A percentile compares a stretch with the other conserved stretches of the same genome.
Evolutionary conservation across 345 rosid genomes (phyloP).

Genomic region (Arabis alpina): DNA sequence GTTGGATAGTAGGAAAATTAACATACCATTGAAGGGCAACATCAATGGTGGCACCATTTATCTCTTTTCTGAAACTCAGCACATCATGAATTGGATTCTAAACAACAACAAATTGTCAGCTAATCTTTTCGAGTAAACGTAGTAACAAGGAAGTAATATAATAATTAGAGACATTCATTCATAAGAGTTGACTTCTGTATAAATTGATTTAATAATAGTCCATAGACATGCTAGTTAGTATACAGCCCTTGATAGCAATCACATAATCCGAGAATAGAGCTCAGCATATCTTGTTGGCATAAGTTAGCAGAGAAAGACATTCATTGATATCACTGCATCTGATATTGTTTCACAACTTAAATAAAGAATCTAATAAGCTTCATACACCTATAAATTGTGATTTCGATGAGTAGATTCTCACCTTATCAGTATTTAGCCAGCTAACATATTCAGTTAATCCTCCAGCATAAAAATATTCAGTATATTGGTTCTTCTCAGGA

Average conservation of each 20-base stretch:
- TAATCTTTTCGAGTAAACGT: conserved; percentile 18
- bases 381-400: neutral
- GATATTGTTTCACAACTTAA: neutral
- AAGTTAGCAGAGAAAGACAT: neutral
- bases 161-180: neutral
- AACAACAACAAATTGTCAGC: conserved; percentile 51
- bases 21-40: conserved; percentile 93
- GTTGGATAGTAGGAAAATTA: conserved; percentile 13
- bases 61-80: conserved; percentile 70
- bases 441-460: conserved; percentile 91
- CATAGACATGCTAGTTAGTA: conserved; percentile 7
- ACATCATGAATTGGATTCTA: conserved; percentile 91
- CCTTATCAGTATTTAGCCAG: conserved; percentile 94
- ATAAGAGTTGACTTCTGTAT: conserved; percentile 9
- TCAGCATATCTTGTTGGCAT: conserved; percentile 93
- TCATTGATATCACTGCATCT: too few relatives aligned
- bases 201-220: conserved; percentile 11
- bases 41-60: conserved; percentile 69
- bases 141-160: neutral
- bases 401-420: conserved; percentile 30
- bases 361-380: neutral
- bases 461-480: conserved; percentile 80
- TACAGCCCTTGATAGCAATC: conserved; percentile 36
- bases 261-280: conserved; percentile 71
- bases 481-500: conserved; percentile 62